Conservation (phyloP, 139 green algal species). For the Raphidocelis subcapitata region DNA sequence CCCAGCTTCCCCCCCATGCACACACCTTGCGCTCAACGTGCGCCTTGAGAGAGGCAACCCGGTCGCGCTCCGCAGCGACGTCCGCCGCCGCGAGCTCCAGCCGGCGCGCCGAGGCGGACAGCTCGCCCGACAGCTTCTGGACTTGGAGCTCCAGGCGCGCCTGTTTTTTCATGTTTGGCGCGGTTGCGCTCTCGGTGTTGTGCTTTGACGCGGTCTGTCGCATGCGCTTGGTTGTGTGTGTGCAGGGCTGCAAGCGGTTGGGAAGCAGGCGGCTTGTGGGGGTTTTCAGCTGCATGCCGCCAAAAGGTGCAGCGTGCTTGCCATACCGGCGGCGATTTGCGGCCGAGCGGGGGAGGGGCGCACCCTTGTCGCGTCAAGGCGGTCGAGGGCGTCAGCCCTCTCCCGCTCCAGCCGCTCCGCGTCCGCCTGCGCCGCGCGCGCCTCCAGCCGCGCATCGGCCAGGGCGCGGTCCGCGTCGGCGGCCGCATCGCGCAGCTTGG, state of each 20-base stretch:
- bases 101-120: conserved; percentile 3
- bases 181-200: too few species aligned
- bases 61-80: conserved; percentile 18
- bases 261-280: too few species aligned
- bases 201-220: too few species aligned
- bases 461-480: background rate
- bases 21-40: conserved; percentile 23
- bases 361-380: conserved; percentile 14
- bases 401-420: conserved; percentile 15
- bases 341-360: too few species aligned
- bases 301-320: too few species aligned
- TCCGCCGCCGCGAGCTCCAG: conserved; percentile 16
- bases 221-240: too few species aligned
- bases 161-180: too few species aligned
- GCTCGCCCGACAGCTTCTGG: conserved; percentile 15
- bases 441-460: conserved; percentile 5
- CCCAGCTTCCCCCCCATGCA: too few species aligned
- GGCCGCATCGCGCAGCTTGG: too few species aligned
- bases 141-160: conserved; percentile 22
- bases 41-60: background rate
- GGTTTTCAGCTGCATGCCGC: too few species aligned
- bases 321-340: too few species aligned
- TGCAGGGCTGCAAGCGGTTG: too few species aligned
- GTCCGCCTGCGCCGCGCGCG: conserved; percentile 11
- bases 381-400: conserved; percentile 5